A percentile compares a stretch with the other conserved stretches of the same genome.
These are phyloP conservation scores for Brassica balearica DNA, from an alignment of 441 rosid genomes.

Conservation along the genomic window DNA sequence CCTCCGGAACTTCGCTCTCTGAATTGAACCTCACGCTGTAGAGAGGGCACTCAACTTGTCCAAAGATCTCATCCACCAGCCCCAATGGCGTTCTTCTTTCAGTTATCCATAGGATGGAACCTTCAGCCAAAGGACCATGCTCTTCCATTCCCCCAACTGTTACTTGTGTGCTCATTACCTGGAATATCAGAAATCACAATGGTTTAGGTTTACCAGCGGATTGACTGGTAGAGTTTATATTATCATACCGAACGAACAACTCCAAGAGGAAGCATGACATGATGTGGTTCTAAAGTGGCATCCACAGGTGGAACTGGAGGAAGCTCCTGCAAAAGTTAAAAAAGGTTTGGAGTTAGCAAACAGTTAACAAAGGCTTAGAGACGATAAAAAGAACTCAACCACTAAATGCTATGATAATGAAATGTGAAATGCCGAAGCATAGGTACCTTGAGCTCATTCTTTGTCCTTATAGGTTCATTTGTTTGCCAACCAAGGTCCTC, in stretches of 20 bases:
- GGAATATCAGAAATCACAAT: slow-evolving; percentile 38
- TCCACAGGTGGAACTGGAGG: slow-evolving; percentile 85
- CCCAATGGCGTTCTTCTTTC: slow-evolving; percentile 75
- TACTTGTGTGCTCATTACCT: slow-evolving; percentile 78
- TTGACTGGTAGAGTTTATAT: slow-evolving; percentile 7
- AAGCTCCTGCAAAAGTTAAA: slow-evolving; percentile 56
- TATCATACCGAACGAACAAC: slow-evolving; percentile 68
- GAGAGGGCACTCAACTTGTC: slow-evolving; percentile 86
- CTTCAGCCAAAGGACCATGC: slow-evolving; percentile 88
- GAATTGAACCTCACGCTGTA: slow-evolving; percentile 92
- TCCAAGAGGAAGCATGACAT: slow-evolving; percentile 78
- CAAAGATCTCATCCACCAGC: slow-evolving; percentile 88
- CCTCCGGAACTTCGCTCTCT: slow-evolving; percentile 77
- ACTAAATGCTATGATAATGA: slow-evolving; percentile 21
- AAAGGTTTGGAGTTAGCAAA: neutral
- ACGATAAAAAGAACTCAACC: neutral
- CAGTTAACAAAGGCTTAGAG: neutral
- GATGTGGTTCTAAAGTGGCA: slow-evolving; percentile 66
- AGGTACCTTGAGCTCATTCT: slow-evolving; percentile 82
- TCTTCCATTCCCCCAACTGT: slow-evolving; percentile 83
- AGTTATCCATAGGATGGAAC: slow-evolving; percentile 89
- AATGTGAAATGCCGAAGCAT: slow-evolving; percentile 28
- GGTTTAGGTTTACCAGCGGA: slow-evolving; percentile 9
- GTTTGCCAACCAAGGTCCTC: slow-evolving; percentile 45
- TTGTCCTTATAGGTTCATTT: slow-evolving; percentile 70